Evolutionary conservation across 2,329 filamentous ascomycete genomes (phyloP).

Genomic region (Ilyonectria robusta): DNA sequence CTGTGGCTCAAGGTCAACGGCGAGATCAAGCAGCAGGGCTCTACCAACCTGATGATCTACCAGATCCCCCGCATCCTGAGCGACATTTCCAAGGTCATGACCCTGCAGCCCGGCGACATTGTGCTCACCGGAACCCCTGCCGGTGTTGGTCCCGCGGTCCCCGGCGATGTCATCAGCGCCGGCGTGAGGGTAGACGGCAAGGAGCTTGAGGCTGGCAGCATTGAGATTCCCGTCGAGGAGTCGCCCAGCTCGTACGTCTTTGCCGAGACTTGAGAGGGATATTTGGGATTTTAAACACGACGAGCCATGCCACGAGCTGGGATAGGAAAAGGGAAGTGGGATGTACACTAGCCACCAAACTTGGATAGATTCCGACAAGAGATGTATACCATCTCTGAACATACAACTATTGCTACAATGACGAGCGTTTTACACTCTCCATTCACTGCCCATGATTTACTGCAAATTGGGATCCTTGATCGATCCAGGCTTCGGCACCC

Average conservation of each 20-base stretch:
- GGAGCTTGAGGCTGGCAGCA: constrained; percentile 86
- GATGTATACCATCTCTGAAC: constrained; percentile 14
- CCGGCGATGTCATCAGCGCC: constrained; percentile 89
- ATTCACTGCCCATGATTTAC: constrained; percentile 11
- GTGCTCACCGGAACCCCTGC: constrained; percentile 98
- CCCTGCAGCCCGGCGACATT: constrained; percentile 90
- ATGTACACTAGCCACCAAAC: constrained; percentile 16
- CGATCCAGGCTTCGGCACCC: constrained; percentile 72
- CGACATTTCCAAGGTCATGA: constrained; percentile 96
- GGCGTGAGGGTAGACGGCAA: constrained; percentile 84
- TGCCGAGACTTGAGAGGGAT: constrained; percentile 71
- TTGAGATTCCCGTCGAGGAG: constrained; percentile 88
- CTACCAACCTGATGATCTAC: constrained; percentile 95
- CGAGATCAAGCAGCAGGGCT: constrained; percentile 84
- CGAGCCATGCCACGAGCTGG: not conserved
- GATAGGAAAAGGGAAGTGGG: not conserved
- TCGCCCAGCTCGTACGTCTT: constrained; percentile 84
- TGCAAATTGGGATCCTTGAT: constrained; percentile 72
- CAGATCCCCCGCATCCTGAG: constrained; percentile 87
- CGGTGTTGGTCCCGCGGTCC: constrained; percentile 88
- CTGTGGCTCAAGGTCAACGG: constrained; percentile 89
- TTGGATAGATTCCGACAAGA: constrained; percentile 14
- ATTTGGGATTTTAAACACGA: constrained; percentile 1
- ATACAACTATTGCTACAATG: constrained; percentile 26
- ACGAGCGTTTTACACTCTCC: not conserved